Evolutionary conservation across 1,284 basidiomycete genomes (phyloP), one percentile per base, ranked within the genome.

Genomic region (Flammula alnicola): DNA sequence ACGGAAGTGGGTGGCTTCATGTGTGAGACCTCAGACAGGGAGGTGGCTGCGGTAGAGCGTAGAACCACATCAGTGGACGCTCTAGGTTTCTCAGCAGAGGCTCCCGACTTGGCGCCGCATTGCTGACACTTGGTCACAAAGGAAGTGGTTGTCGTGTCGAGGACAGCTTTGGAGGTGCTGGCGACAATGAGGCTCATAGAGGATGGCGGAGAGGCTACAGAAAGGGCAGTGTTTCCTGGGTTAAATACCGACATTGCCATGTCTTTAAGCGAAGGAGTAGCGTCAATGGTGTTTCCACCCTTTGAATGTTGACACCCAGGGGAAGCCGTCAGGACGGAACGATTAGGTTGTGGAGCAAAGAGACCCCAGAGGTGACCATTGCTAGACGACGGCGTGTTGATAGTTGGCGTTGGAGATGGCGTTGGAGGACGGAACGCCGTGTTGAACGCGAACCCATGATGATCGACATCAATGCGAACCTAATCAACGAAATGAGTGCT

Each of bases 381-480:
- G 59, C 61, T 64, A 47, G 74, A 60, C 50, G 68, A 45, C 54
- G 59, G 53, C 16, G 64, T 54, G 37, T 62, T 60, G 29, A 68
- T 59, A 16, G 70, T 68, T 10, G 73, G 67, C 4, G 73, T 69
- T 14, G 71, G 67, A 7, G 68, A 49, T 17, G 70, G 63, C 1
- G 65, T 58, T 11, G 73, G 59, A n/a, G 68, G 57, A 16, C 70
- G 73, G 59, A 81, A 74, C 3, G 72, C 65, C 3, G 78, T 76
- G 51, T 84, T 83, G 58, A 84, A 76, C 7, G 82, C 71, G 53
- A 84, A 80, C 84, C 83, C 45, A 87, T 69, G n/a, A 88, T 74
- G 31, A 88, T 71, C 29, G 84, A 86, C 51, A 88, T 65, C 42
- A 88, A 64, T 0, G 84, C 83, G 52, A 88, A 76, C 41, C 86